phyloP scores from a whole-genome alignment of 305 asterid genomes.

The Fraxinus sp. region DNA sequence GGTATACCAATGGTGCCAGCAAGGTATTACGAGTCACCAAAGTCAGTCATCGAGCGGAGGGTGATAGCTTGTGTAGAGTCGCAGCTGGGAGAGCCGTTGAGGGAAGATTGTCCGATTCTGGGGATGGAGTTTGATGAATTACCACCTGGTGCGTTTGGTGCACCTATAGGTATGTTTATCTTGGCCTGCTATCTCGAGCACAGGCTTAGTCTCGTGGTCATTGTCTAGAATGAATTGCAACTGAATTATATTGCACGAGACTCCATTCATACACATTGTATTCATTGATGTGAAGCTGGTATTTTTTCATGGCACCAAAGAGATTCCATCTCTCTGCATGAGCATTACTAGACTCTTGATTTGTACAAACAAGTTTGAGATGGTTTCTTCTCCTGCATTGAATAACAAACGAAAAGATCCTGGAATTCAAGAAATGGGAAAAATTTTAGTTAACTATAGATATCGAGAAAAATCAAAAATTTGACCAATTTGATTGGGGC shows the following conservation, averaged over 20 bases:
- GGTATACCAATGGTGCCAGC: conserved; percentile 47
- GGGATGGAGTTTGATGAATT: conserved; percentile 92
- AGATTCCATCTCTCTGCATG: background rate
- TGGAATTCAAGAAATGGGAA: background rate
- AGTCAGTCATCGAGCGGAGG: conserved; percentile 59
- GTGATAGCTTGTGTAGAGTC: conserved; percentile 84
- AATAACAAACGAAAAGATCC: background rate
- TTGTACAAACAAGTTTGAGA: background rate
- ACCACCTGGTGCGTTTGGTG: conserved; percentile 98
- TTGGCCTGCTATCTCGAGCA: background rate
- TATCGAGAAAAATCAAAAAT: background rate
- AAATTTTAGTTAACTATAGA: background rate
- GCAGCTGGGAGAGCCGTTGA: conserved; percentile 85
- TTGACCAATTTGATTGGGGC: background rate
- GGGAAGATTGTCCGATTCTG: conserved; percentile 83
- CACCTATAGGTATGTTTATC: conserved; percentile 71
- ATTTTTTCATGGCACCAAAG: background rate
- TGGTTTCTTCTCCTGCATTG: background rate
- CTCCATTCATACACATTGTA: background rate
- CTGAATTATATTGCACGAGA: background rate
- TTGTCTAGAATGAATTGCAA: background rate
- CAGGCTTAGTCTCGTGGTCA: background rate
- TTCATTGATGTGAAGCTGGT: background rate
- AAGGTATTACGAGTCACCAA: conserved; percentile 70
- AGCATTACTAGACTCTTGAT: background rate